Base-by-base conservation (phyloP, 2,329 filamentous ascomycete species). In the Aspergillus neotritici region DNA sequence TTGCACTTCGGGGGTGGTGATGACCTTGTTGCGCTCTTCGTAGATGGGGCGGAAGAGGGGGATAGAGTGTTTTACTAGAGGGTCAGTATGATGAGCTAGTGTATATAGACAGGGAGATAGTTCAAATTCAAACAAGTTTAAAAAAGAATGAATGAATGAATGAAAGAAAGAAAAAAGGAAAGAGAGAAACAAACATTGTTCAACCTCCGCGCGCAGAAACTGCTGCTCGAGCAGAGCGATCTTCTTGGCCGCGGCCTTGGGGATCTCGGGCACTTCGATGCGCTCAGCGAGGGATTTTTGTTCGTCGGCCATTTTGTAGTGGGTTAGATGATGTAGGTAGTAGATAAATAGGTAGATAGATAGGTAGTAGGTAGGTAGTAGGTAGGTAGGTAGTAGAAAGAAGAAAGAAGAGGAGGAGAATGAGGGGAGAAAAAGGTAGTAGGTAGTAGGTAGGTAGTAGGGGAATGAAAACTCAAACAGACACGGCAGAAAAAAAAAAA, bases 151-250 rank as follows among this genome's bases (percentile, higher is more conserved):
- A 25, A 15, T 38, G 35, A 38, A 15, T 30, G 21, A 35, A 17
- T 25, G 12, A 43, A 32, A 15, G 14, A 38, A 35, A 37, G 9
- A 13, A 31, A 14, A 11, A 32, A 32, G 25, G 37, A 43, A 31
- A 21, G 40, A 28, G 41, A 78, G 84, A 64, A 75, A 94, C 89
- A 52, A 13, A 41, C 50, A 34, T 59, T 93, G 83, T 64, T 94
- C 84, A 30, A 83, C 76, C 69, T 96, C 89, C 30, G 82, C 82
- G 57, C 90, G 80, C 47, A 90, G 83, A 59, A 95, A 94, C 51
- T 94, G 84, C 55, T 82, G 77, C 73, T 95, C 87, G 51, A 96
- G 75, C 44, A 84, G 78, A 46, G 81, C 78, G 52, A 97, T 81
- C 64, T 91, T 80, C 46, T 51, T 57, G 43, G 51, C 49, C 11